Evolutionary conservation across 306 rosid species (phyloP), one percentile per base, ranked within the genome.

Genomic region (Acacia crassicarpa): DNA sequence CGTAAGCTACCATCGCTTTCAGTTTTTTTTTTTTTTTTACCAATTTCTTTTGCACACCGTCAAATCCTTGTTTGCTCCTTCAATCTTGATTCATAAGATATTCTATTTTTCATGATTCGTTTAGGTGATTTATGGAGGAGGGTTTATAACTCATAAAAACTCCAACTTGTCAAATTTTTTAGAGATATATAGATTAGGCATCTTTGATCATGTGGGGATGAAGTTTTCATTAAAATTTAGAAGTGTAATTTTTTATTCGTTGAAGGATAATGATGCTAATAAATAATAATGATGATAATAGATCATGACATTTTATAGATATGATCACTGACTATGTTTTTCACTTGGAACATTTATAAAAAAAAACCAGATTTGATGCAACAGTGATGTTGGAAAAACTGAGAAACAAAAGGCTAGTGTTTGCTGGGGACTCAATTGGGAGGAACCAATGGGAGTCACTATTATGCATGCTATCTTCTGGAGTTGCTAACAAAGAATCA

Each of bases 381-480:
- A 89, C 78, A 44, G 35, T 84, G 86, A 91, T 92, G 96, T 62
- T 94, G 88, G 97, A 90, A 78, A 92, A 88, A 58, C 76, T 92
- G 76, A 79, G 89, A 40, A 85, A 88, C 88, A 94, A 92, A 77
- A 82, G 96, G 38, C 40, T 92, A 23, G 97, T 89, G 48, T 94
- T 94, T 46, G 93, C 81, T n/a, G 98, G 98, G 20, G 98, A 92
- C 81, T 94, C 98, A 35, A 92, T 94, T 13, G 98, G 98, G 56
- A 87, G 98, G 83, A 94, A 94, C 83, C 97, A 92, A 81, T 94
- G 98, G 98, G 97, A 94, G 53, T 94, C 97, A 15, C 89, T 94
- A 58, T 85, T 94, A 11, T 94, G 98, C 90, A 77, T 94, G 96
- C 94, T 94, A 25, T 88, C 98, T 58, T 90, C 96, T 66, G 96